Conservation (phyloP, 352 stramenopile genomes). For the Pythium phragmitis region DNA sequence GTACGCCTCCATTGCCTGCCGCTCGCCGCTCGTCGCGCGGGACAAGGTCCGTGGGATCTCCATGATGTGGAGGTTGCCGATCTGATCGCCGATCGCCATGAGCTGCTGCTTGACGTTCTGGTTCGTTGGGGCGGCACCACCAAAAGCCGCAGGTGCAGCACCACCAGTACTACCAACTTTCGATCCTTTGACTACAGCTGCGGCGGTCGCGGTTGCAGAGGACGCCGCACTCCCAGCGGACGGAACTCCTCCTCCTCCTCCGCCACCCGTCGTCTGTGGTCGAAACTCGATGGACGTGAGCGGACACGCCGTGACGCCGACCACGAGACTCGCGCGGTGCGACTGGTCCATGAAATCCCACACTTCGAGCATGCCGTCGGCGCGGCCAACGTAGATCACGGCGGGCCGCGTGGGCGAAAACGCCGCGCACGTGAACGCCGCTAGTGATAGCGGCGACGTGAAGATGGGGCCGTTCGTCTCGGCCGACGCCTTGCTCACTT, state of each 20-base stretch:
- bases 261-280: conserved; percentile 23
- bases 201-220: conserved; percentile 8
- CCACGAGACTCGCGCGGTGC: conserved; percentile 76
- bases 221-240: conserved; percentile 16
- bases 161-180: conserved; percentile 7
- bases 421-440: conserved; percentile 77
- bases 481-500: conserved; percentile 30
- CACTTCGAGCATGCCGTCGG: conserved; percentile 90
- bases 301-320: conserved; percentile 81
- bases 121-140: conserved; percentile 16
- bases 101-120: conserved; percentile 85
- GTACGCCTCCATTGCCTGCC: conserved; percentile 80
- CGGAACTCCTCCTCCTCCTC: conserved; percentile 9
- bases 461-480: conserved; percentile 79
- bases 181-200: conserved; percentile 5
- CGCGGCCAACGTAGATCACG: conserved; percentile 87
- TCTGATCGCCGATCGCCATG: conserved; percentile 89
- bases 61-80: conserved; percentile 92
- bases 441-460: conserved; percentile 73
- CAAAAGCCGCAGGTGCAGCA: not conserved
- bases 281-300: conserved; percentile 89
- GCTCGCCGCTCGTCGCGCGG: conserved; percentile 79
- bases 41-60: conserved; percentile 89
- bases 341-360: conserved; percentile 94
- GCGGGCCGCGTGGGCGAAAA: conserved; percentile 89